A percentile compares a stretch with the other conserved stretches of the same genome.
Evolutionary conservation across 495 filamentous ascomycete genomes (phyloP).

Genomic region (Cudoniella acicularis): DNA sequence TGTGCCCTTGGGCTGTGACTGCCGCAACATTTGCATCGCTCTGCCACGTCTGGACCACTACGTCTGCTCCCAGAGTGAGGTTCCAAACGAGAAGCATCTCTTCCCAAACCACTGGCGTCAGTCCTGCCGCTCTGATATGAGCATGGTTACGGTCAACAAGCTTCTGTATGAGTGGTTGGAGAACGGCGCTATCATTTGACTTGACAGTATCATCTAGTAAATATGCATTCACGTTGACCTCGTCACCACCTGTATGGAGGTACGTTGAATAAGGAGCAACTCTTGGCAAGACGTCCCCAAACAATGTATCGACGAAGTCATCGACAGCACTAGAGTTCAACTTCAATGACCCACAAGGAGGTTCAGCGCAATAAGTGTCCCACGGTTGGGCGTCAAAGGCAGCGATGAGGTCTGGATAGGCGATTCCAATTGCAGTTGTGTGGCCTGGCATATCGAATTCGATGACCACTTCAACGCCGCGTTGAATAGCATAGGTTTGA

Average conservation of each 20-base stretch:
- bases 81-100: slow-evolving; percentile 77
- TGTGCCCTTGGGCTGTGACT: slow-evolving; percentile 56
- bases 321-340: slow-evolving; percentile 65
- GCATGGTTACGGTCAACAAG: slow-evolving; percentile 64
- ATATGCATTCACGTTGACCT: slow-evolving; percentile 73
- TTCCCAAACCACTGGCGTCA: slow-evolving; percentile 76
- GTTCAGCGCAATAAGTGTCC: slow-evolving; percentile 64
- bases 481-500: slow-evolving; percentile 60
- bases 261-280: slow-evolving; percentile 61
- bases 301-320: slow-evolving; percentile 63
- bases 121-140: slow-evolving; percentile 50
- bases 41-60: slow-evolving; percentile 73
- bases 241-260: slow-evolving; percentile 82
- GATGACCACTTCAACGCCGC: slow-evolving; percentile 68
- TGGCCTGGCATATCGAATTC: slow-evolving; percentile 85
- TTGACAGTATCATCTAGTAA: slow-evolving; percentile 63
- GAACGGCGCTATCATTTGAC: slow-evolving; percentile 54
- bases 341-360: slow-evolving; percentile 71
- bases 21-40: slow-evolving; percentile 50
- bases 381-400: slow-evolving; percentile 69
- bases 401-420: slow-evolving; percentile 70
- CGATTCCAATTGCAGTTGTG: slow-evolving; percentile 56
- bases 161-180: slow-evolving; percentile 67
- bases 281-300: slow-evolving; percentile 69
- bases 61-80: slow-evolving; percentile 57